These are phyloP conservation scores for Allium fistulosum DNA, from an alignment of 106 monocot genomes.

Conservation along the genomic window DNA sequence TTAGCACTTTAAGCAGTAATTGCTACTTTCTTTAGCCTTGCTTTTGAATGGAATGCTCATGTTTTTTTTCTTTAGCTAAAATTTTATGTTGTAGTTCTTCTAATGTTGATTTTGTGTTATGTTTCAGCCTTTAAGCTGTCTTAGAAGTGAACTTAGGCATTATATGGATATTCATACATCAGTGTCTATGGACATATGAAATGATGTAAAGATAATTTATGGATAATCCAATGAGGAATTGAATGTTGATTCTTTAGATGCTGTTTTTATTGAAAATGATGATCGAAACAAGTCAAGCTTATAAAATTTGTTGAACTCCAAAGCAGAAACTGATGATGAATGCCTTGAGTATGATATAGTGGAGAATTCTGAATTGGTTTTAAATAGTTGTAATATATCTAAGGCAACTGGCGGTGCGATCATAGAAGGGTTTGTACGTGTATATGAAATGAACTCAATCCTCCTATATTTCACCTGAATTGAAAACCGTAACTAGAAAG, in stretches of 20 bases:
- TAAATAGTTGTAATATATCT: neutral
- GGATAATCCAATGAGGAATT: constrained; percentile 4
- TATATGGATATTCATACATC: constrained; percentile 35
- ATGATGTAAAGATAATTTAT: constrained; percentile 25
- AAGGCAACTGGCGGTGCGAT: neutral
- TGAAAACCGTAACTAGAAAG: too few relatives aligned
- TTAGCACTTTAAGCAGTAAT: too few relatives aligned
- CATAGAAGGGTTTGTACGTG: constrained; percentile 1
- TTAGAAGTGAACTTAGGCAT: constrained; percentile 48
- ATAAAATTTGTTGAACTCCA: neutral
- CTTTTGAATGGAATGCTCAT: constrained; percentile 67
- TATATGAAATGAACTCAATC: neutral
- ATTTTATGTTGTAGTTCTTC: neutral
- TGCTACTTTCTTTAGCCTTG: constrained; percentile 62
- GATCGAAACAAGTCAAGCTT: neutral
- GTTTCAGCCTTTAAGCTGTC: constrained; percentile 37
- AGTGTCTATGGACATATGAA: constrained; percentile 13
- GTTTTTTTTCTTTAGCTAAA: constrained; percentile 12
- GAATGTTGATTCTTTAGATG: neutral
- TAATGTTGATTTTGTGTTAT: neutral
- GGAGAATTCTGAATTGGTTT: neutral
- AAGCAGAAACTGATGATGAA: neutral
- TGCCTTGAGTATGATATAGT: constrained; percentile 7
- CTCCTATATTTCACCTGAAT: too few relatives aligned
- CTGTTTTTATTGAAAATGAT: constrained; percentile 6